Percentiles rank a stretch among this genome's conserved stretches.
Conservation (phyloP, 306 rosid genomes). For the Mimosa pudica region DNA sequence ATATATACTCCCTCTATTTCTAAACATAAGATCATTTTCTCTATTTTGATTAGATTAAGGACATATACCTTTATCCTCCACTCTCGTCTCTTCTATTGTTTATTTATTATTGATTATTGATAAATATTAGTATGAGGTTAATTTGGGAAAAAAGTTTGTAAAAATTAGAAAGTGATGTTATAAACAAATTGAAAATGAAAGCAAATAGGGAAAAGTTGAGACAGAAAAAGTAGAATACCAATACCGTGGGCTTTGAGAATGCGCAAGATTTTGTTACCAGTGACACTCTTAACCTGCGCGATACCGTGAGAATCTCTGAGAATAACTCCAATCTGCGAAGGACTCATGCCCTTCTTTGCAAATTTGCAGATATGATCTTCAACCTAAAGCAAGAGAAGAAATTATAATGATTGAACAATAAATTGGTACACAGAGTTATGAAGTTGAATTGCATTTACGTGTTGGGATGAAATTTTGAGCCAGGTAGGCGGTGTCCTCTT, state of each 20-base stretch:
- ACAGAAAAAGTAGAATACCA: slow-evolving; percentile 40
- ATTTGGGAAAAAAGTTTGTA: too few relatives aligned
- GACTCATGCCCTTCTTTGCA: slow-evolving; percentile 89
- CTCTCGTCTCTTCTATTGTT: too few relatives aligned
- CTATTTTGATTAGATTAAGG: too few relatives aligned
- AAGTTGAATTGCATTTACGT: slow-evolving; percentile 43
- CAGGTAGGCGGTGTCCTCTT: slow-evolving; percentile 89
- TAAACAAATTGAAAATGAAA: not conserved
- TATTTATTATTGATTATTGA: too few relatives aligned
- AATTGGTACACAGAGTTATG: not conserved
- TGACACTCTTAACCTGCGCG: slow-evolving; percentile 79
- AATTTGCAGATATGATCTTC: slow-evolving; percentile 85
- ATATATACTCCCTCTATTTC: too few relatives aligned
- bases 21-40: too few relatives aligned
- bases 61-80: too few relatives aligned
- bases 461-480: slow-evolving; percentile 81
- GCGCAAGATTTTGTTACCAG: slow-evolving; percentile 86
- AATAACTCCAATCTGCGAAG: slow-evolving; percentile 95
- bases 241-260: slow-evolving; percentile 88
- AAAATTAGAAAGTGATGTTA: too few relatives aligned
- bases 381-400: slow-evolving; percentile 46
- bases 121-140: too few relatives aligned
- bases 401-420: not conserved
- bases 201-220: not conserved
- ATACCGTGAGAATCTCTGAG: slow-evolving; percentile 94